phyloP scores from a whole-genome alignment of 2,329 filamentous ascomycete species.

The Dothistroma pini region DNA sequence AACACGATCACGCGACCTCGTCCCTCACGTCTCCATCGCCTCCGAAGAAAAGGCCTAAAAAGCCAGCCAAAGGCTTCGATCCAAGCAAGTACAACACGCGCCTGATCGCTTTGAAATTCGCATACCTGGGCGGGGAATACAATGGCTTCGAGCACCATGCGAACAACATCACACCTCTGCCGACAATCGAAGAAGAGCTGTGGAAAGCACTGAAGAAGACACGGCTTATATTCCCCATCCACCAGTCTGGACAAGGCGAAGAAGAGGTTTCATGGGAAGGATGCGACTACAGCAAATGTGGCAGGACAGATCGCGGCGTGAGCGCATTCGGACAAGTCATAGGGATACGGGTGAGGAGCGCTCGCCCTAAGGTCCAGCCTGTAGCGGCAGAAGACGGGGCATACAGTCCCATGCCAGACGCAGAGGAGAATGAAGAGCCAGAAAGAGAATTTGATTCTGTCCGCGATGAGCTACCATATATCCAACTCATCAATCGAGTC shows the following conservation, averaged over 20 bases:
- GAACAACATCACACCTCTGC: slow-evolving; percentile 62
- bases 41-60: slow-evolving; percentile 29
- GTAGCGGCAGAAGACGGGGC: slow-evolving; percentile 14
- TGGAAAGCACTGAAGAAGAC: slow-evolving; percentile 87
- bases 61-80: slow-evolving; percentile 59
- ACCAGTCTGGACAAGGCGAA: slow-evolving; percentile 31
- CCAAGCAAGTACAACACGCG: slow-evolving; percentile 77
- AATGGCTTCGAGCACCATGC: slow-evolving; percentile 88
- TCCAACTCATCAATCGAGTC: slow-evolving; percentile 77
- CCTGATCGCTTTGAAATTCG: slow-evolving; percentile 85
- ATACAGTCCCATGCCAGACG: slow-evolving; percentile 19
- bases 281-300: slow-evolving; percentile 92
- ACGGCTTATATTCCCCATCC: slow-evolving; percentile 70
- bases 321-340: slow-evolving; percentile 97
- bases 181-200: slow-evolving; percentile 87
- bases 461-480: slow-evolving; percentile 78
- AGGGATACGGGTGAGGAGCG: slow-evolving; percentile 76
- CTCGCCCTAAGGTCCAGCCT: slow-evolving; percentile 50
- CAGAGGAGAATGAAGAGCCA: slow-evolving; percentile 11
- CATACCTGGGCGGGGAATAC: slow-evolving; percentile 86
- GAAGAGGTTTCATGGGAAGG: slow-evolving; percentile 70
- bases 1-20: slow-evolving; percentile 23
- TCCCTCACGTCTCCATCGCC: slow-evolving; percentile 12
- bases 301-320: slow-evolving; percentile 86
- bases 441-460: slow-evolving; percentile 59